Base-by-base conservation (phyloP, 1,284 basidiomycete species). In the Meripilus lineatus region DNA sequence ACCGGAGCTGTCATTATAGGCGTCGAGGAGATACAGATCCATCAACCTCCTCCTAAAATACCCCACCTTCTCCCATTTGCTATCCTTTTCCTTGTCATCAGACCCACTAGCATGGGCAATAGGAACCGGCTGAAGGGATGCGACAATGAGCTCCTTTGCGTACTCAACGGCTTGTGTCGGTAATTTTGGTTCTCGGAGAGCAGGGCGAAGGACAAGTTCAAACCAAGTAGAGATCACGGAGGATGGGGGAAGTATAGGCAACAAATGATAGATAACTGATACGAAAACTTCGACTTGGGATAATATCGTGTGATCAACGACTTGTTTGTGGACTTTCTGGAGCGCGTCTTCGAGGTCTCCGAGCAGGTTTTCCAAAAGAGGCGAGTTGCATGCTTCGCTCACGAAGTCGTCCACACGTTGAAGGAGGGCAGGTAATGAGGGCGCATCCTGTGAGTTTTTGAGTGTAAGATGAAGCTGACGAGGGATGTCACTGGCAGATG, bases 201-300 rank as follows among this genome's bases (percentile, higher is more conserved):
- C 84, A 22, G 84, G 83, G 17, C 86, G 77, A 2, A 90, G 69
- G 25, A 85, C 70, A 22, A 84, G 71, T 56, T 90, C 85, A 61
- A 87, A 90, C 87, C 87, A 89, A 20, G 69, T 74, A 3, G 79
- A 78, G 41, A 87, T 84, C 42, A 89, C 68, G 21, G 81, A 83
- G 4, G 72, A 70, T 8, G 81, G 67, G 4, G 81, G 67, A 3
- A 88, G 65, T 25, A 86, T 67, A 5, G 79, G 73, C 7, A 67
- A 66, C 20, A 89, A 69, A 52, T 78, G 79, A 50, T 75, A 70
- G 5, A 89, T 69, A 18, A 86, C 71, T 15, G 73, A 70, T 10
- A 90, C 70, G 54, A 89, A 81, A 13, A 78, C 60, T 53, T 85
- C 81, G 4, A 68, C 74, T 54, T 83, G 81, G n/a, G 67, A 70